Base-by-base conservation (phyloP, 805 yeast species). In the Candida incommunis region DNA sequence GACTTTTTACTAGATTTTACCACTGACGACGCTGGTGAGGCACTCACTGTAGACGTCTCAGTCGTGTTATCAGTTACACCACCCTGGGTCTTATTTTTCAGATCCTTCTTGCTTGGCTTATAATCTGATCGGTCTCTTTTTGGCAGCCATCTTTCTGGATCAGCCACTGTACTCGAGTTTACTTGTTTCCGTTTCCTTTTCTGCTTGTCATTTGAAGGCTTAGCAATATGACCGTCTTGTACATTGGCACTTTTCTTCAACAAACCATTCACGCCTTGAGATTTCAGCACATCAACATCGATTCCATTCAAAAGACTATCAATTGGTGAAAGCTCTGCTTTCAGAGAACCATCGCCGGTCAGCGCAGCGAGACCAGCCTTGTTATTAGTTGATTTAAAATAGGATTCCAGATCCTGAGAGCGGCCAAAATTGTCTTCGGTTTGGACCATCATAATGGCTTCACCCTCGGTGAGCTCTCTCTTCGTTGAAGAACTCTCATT, bases 131-230 rank as follows among this genome's bases (percentile, higher is more conserved):
- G 76, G 58, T 88, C 94, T 58, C 78, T 82, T 71, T 82, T 54
- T 21, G 96, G 94, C 43, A 90, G 62, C 97, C 97, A 88, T 65
- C 96, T 80, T 62, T 88, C 96, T 16, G 75, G 72, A 53, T 80
- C 82, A 21, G 51, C 56, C 42, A 62, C 58, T 42, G 66, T 78
- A 63, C 50, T 74, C 52, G 53, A 53, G 47, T 60, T 61, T n/a
- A 74, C 70, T 16, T 63, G 52, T 48, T 60, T 65, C 44, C 59
- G 61, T 52, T 65, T 63, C 23, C 48, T 43, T 1, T 51, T 29
- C 20, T 45, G 46, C 54, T 54, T 40, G 46, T 49, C 13, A 44
- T 48, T 15, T 49, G 29, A 29, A 52, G 54, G 46, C 55, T 60
- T 37, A 57, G 59, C 15, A 54, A 48, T n/a, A n/a, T n/a, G n/a